A percentile compares a stretch with the other conserved stretches of the same genome.
phyloP scores from a whole-genome alignment of 2,329 filamentous ascomycete species.

The Neophaeococcomyces aloes region DNA sequence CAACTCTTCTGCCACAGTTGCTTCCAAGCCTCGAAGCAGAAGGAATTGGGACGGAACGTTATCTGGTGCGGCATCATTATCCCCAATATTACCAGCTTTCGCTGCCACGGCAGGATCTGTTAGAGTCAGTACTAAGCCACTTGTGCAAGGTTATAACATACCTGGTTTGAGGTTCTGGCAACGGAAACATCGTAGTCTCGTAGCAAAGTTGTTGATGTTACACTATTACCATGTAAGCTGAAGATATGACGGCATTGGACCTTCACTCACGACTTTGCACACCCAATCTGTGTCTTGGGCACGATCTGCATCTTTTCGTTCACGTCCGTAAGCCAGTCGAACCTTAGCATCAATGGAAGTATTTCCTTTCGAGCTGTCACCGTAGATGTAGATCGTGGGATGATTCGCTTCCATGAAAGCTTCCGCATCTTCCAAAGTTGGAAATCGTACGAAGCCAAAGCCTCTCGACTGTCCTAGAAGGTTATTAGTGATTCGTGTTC shows the following conservation, averaged over 20 bases:
- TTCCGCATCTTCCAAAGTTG: slow-evolving; percentile 38
- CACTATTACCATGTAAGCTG: too few species aligned
- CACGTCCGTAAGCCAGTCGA: slow-evolving; percentile 44
- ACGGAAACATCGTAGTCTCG: slow-evolving; percentile 46
- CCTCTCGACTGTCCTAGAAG: slow-evolving; percentile 43
- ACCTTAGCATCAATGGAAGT: slow-evolving; percentile 35
- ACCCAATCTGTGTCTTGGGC: slow-evolving; percentile 47
- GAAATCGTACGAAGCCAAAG: slow-evolving; percentile 48
- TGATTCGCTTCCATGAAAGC: slow-evolving; percentile 45
- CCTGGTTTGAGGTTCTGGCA: slow-evolving; percentile 47
- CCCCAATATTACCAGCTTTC: slow-evolving; percentile 42
- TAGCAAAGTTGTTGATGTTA: slow-evolving; percentile 46
- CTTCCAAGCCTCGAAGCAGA: slow-evolving; percentile 60
- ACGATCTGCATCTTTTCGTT: slow-evolving; percentile 40
- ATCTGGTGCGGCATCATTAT: slow-evolving; percentile 45
- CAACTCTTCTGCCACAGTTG: slow-evolving; percentile 60
- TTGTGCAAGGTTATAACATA: too few species aligned
- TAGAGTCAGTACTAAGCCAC: too few species aligned
- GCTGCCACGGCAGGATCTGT: slow-evolving; percentile 19
- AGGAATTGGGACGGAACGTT: slow-evolving; percentile 63
- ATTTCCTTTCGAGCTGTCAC: slow-evolving; percentile 19
- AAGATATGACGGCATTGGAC: too few species aligned
- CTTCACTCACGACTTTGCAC: slow-evolving; percentile 43
- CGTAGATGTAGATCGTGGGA: slow-evolving; percentile 41
- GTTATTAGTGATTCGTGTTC: slow-evolving; percentile 5